Evolutionary conservation across 345 rosid genomes (phyloP).

Genomic region (Linum trigynum): DNA sequence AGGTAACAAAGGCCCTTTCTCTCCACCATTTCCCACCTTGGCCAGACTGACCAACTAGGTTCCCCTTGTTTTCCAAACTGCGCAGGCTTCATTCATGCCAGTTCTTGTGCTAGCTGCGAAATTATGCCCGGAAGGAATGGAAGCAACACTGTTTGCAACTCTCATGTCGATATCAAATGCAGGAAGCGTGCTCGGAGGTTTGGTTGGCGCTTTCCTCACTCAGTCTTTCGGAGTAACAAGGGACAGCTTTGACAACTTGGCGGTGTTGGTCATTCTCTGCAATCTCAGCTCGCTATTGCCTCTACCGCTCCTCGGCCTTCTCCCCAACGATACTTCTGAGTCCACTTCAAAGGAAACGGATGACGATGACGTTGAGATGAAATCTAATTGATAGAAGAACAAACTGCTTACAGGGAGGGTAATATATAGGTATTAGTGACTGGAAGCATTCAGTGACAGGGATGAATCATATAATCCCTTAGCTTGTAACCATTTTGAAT

Average conservation of each 20-base stretch:
- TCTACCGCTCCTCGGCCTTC: conserved; percentile 79
- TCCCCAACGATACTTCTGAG: conserved; percentile 46
- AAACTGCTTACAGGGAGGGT: not conserved
- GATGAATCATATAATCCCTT: too few species aligned
- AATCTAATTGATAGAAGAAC: conserved; percentile 41
- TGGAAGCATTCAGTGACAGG: too few species aligned
- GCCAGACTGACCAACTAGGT: not conserved
- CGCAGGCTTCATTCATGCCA: conserved; percentile 95
- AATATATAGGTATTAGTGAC: too few species aligned
- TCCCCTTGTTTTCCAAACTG: not conserved
- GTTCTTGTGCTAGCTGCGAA: conserved; percentile 89
- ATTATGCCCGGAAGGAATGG: conserved; percentile 95
- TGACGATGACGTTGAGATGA: conserved; percentile 64
- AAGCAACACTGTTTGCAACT: conserved; percentile 92
- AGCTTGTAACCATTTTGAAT: too few species aligned
- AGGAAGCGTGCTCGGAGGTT: conserved; percentile 84
- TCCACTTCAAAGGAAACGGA: conserved; percentile 27
- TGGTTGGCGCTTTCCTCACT: conserved; percentile 80
- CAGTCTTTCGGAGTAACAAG: conserved; percentile 72
- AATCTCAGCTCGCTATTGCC: conserved; percentile 95
- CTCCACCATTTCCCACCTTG: not conserved
- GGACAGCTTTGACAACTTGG: conserved; percentile 66
- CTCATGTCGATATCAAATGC: conserved; percentile 93
- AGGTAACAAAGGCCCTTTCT: conserved; percentile 35
- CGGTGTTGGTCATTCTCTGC: conserved; percentile 63